Evolutionary conservation across 192 early-diverging fungal genomes (phyloP), one percentile per base, ranked within the genome.

Genomic region (Backusella parvicylindrica): DNA sequence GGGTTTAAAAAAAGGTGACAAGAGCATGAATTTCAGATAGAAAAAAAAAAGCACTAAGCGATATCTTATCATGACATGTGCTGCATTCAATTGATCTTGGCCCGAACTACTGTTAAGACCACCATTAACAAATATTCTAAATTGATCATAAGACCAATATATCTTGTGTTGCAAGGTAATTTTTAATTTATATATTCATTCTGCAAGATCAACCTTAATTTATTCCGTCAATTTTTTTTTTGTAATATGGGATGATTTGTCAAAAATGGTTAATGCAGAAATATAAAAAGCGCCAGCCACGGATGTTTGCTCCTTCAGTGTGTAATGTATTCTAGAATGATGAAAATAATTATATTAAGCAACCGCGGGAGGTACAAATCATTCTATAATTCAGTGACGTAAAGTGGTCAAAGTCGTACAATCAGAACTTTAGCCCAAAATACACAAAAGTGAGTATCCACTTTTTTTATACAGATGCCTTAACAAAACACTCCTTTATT

Each of bases 321-420:
- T n/a, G 50, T 26, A 56, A 56, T 56, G 23, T 23, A 56, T 66
- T n/a, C 13, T 36, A 66, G 9, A 32, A 15, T 35, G 64, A 31
- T 35, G 31, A 66, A n/a, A 66, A 66, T 35, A 66, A 66, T 66
- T 66, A 30, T 31, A 66, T 56, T 56, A 56, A 56, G 23, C n/a
- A 56, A 56, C 50, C 50, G 50, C 50, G 50, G 50, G 50, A 21
- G 18, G 50, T 56, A 56, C 50, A 26, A 56, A 26, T 26, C 50
- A 56, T 11, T 56, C 21, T 21, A 56, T 8, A 56, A 56, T 56
- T 12, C 23, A 56, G 23, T 56, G 50, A 56, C 50, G 50, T 56
- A 56, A 23, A 56, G 50, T 56, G 50, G 23, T 11, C n/a, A 26
- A 9, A 23, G 21, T 56, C 21, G 23, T 9, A 56, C 21, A 56